phyloP scores from a whole-genome alignment of 2,329 filamentous ascomycete species.

The Chaetomiaceae sp. region DNA sequence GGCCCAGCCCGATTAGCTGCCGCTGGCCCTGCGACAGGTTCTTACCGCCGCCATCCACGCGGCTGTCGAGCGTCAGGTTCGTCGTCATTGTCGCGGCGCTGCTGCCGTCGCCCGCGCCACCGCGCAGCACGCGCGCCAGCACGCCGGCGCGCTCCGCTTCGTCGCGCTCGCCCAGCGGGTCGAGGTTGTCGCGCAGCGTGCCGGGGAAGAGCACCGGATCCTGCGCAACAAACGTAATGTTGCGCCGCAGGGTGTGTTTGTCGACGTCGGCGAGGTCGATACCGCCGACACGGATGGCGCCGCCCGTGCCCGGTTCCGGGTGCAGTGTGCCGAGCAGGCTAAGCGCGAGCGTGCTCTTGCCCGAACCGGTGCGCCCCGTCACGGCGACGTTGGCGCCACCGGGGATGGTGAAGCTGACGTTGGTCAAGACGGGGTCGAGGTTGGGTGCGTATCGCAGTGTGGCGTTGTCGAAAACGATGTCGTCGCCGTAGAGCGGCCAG shows the following conservation, averaged over 20 bases:
- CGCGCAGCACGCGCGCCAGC: constrained; percentile 54
- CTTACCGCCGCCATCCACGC: constrained; percentile 53
- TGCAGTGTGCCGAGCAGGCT: constrained; percentile 52
- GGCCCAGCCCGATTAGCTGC: constrained; percentile 54
- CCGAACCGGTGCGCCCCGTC: constrained; percentile 77
- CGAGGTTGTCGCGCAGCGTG: constrained; percentile 58
- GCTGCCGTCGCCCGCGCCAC: background rate
- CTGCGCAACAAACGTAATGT: constrained; percentile 58
- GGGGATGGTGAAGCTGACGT: constrained; percentile 67
- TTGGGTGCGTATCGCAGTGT: constrained; percentile 74
- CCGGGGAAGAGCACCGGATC: constrained; percentile 58
- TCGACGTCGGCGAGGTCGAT: constrained; percentile 48
- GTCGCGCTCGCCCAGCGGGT: constrained; percentile 56
- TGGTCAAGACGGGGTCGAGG: constrained; percentile 64
- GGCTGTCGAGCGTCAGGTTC: constrained; percentile 40
- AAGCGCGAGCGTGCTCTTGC: constrained; percentile 71
- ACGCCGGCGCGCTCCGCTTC: constrained; percentile 44
- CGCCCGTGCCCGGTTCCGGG: constrained; percentile 36
- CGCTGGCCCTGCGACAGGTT: constrained; percentile 58
- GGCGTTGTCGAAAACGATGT: constrained; percentile 69
- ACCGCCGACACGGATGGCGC: constrained; percentile 48
- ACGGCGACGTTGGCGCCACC: constrained; percentile 57
- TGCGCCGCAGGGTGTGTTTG: constrained; percentile 49
- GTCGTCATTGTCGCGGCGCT: background rate
- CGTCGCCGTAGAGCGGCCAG: constrained; percentile 68